These are phyloP conservation scores for Tetratostichococcus sp. DNA, from an alignment of 139 green algal species.

Conservation along the genomic window DNA sequence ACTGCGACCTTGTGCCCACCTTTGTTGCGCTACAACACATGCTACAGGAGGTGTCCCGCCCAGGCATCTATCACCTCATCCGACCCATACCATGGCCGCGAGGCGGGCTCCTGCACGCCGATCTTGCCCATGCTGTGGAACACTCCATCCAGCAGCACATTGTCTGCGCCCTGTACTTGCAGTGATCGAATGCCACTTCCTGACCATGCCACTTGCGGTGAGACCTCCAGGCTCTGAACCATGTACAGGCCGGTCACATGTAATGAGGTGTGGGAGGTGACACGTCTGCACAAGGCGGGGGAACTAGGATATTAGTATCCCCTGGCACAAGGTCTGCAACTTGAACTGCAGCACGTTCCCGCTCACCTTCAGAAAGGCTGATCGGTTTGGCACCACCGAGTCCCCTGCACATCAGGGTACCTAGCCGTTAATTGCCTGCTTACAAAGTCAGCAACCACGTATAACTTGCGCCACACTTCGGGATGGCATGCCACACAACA, in stretches of 20 bases:
- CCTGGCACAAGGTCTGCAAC: not conserved
- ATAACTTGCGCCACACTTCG: no score
- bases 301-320: no score
- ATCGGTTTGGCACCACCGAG: conserved; percentile 53
- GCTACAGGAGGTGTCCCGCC: conserved; percentile 15
- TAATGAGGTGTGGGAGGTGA: no score
- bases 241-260: no score
- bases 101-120: conserved; percentile 49
- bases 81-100: conserved; percentile 33
- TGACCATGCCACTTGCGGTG: no score
- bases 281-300: no score
- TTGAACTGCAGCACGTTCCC: not conserved
- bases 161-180: conserved; percentile 38
- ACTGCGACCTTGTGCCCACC: no score
- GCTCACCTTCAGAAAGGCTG: conserved; percentile 6
- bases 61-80: conserved; percentile 40
- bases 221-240: no score
- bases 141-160: conserved; percentile 59
- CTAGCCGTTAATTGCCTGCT: no score
- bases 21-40: not conserved
- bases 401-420: conserved; percentile 41
- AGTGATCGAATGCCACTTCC: no score
- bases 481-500: no score
- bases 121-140: conserved; percentile 59
- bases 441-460: no score